Evolutionary conservation across 2,329 filamentous ascomycete genomes (phyloP), one percentile per base, ranked within the genome.

Genomic region (Arthroderma uncinatum): DNA sequence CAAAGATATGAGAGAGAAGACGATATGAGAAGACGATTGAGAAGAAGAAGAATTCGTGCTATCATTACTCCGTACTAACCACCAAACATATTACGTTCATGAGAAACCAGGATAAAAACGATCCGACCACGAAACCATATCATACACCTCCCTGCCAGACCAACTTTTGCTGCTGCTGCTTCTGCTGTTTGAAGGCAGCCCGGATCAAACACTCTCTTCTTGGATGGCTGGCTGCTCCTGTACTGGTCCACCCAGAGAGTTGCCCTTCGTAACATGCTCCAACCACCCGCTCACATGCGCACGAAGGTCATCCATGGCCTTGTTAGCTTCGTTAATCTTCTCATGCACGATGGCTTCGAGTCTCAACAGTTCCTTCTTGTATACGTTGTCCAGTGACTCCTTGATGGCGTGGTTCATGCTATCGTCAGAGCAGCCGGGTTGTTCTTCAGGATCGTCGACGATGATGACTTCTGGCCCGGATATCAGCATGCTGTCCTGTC

Each of bases 321-420:
- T 53, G 10, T 59, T 60, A 23, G 63, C 61, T 53, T 76, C 80
- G 56, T 78, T 79, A 16, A 78, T 84, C 30, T 76, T 84, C 21
- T 73, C 78, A 23, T 79, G 79, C 4, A 80, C 82, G 0, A 73
- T 80, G 10, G 74, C 77, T 1, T 85, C 79, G 62, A 78, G 79
- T 10, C 70, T 76, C 1, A 80, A 76, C 1, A 79, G 78, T 4
- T 85, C 82, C 1, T 76, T 78, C 8, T 74, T 84, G 19, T 81
- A 79, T 1, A 79, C 81, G 12, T 74, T 80, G 50, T 63, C 74
- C 73, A 64, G 30, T 77, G 67, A 64, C 53, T 67, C 47, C 30
- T 61, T 55, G 52, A 64, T 60, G 7, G 66, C 60, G n/a, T 61
- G 64, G 39, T 61, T 37, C 23, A 67, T 28, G 14, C 57, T 61